Base-by-base conservation (phyloP, 164 flowering plant species). In the Liquidambar formosana region DNA sequence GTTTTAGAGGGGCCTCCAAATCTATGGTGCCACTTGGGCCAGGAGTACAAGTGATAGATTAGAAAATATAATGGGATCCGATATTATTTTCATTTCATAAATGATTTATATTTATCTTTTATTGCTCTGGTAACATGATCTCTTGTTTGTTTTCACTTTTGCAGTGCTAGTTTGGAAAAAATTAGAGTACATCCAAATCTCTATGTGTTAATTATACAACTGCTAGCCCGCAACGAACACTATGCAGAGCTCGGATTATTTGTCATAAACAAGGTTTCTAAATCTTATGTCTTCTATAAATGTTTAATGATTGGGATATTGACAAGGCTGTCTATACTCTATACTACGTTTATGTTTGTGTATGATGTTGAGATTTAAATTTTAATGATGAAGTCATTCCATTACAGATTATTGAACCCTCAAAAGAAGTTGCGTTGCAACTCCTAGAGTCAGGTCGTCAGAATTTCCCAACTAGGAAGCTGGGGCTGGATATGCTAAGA, bases 371-470 rank as follows among this genome's bases (percentile, higher is more conserved):
- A 33, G 41, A 6, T 33, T 33, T 33, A 33, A 33, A 23, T 38
- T 14, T 13, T 59, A 13, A 68, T 18, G 51, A 43, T 49, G 22
- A 44, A 62, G 43, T 25, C 41, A 33, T 52, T 63, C 33, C 43
- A 14, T 68, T 73, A 71, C 89, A 95, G 99, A 88, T 95, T 64
- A 71, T 95, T 67, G 99, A 95, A 71, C 96, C 97, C 43, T 93
- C 99, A 22, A 93, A 86, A 80, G 98, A 95, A 80, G 96, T 93
- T 54, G 99, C 99, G 59, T 51, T 86, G 68, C 99, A 93, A 76
- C 91, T 95, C 49, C 71, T 93, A 38, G 98, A 88, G 63, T 89
- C 91, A 26, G 99, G 99, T 64, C 84, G 90, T 23, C 87, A 87
- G 64, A 83, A 91, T 77, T 58, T 53, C 8, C 86, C 75, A 52